A percentile compares a stretch with the other conserved stretches of the same genome.
Conservation (phyloP, 495 filamentous ascomycete genomes). For the Pyrenula aspistea region DNA sequence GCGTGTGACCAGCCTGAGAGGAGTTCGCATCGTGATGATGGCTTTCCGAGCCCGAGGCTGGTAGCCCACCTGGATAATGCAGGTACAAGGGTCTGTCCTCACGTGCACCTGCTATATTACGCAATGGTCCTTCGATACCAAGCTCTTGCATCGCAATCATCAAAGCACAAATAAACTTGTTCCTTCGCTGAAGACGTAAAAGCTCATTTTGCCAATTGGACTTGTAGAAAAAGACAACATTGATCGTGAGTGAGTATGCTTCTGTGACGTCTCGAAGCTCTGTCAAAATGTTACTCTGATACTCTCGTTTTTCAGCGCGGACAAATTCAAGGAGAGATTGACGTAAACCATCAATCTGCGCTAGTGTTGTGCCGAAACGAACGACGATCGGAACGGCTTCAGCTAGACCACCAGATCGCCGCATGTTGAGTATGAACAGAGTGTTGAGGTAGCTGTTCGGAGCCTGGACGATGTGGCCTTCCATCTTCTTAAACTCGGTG, state of each 20-base stretch:
- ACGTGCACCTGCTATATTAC: slow-evolving; percentile 57
- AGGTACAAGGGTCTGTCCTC: slow-evolving; percentile 49
- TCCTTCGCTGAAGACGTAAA: slow-evolving; percentile 76
- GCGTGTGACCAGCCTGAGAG: not conserved
- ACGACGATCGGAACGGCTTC: slow-evolving; percentile 76
- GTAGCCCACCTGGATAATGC: not conserved
- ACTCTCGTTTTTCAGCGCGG: slow-evolving; percentile 77
- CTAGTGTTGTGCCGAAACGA: slow-evolving; percentile 79
- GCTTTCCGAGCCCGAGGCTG: not conserved
- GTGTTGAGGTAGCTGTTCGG: slow-evolving; percentile 90
- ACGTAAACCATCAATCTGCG: slow-evolving; percentile 77
- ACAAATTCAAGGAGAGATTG: slow-evolving; percentile 79
- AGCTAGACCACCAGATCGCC: slow-evolving; percentile 76
- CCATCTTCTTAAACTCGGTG: slow-evolving; percentile 97
- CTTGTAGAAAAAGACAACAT: slow-evolving; percentile 97
- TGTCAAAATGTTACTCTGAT: slow-evolving; percentile 80
- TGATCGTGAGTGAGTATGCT: slow-evolving; percentile 66
- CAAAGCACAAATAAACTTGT: slow-evolving; percentile 89
- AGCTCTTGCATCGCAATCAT: slow-evolving; percentile 79
- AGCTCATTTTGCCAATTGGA: slow-evolving; percentile 90
- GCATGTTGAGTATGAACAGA: slow-evolving; percentile 89
- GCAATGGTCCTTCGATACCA: slow-evolving; percentile 77
- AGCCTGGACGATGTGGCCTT: slow-evolving; percentile 89
- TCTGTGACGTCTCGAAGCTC: slow-evolving; percentile 62
- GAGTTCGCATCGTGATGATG: not conserved